Evolutionary conservation across 2,329 filamentous ascomycete genomes (phyloP), one percentile per base, ranked within the genome.

Genomic region (Arthrinium phaeospermum): DNA sequence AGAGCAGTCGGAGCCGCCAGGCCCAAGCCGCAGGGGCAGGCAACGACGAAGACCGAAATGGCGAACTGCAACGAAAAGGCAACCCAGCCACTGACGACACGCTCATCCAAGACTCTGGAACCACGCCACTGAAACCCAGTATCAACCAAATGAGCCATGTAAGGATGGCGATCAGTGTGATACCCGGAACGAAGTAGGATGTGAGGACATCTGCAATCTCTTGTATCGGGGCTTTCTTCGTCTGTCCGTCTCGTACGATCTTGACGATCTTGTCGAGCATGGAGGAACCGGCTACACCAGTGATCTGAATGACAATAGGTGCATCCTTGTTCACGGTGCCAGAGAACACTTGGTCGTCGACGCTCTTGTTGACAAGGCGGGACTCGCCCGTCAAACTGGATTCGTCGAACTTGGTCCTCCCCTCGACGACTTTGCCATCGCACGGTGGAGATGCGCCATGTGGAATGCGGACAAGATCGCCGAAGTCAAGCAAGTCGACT

Each of bases 371-470:
- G 71, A 95, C 89, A 0, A 88, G 88, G 8, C 88, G 87, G 19
- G 93, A 93, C 82, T 95, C 93, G 70, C 93, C 93, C 1, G 96
- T 98, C 73, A 98, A 86, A 74, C 94, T 97, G 14, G 94, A 95
- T 81, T 98, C 96, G 78, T 98, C 94, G 78, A 98, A 98, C 69
- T 85, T 88, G 64, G 90, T 90, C 69, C 90, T 86, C 4, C 90
- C 91, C 73, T 87, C 81, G 74, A 90, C 83, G 74, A 97, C 76
- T 73, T 87, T 81, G 10, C 95, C 95, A 79, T 98, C 96, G 6
- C 92, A 94, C 0, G 96, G 93, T 0, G 96, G 96, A 0, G 95
- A 97, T 1, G 90, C 88, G 2, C 96, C 96, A 73, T 95, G 91
- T 1, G 91, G 89, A 2, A 98, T 89, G 70, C 91, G 90, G 61